Percentiles rank a stretch among this genome's conserved stretches.
These are phyloP conservation scores for Eucalyptus globulus DNA, from an alignment of 345 rosid genomes.

Conservation along the genomic window DNA sequence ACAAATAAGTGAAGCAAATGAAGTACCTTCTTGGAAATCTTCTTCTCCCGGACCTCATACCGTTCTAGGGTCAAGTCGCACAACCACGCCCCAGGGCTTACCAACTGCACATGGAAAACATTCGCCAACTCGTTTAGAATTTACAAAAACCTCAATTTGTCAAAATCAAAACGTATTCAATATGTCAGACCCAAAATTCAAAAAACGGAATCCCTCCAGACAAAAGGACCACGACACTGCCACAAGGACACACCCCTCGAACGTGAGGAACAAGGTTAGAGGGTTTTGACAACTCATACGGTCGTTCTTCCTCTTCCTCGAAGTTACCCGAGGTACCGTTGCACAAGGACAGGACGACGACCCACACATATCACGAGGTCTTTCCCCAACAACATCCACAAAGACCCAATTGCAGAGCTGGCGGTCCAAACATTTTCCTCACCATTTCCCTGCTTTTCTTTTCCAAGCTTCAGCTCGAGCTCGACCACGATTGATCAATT, in stretches of 20 bases:
- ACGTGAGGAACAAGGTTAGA: background rate
- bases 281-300: background rate
- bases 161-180: background rate
- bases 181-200: background rate
- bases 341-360: background rate
- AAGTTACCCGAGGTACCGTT: background rate
- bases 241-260: background rate
- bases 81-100: conserved; percentile 45
- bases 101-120: conserved; percentile 6
- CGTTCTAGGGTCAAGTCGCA: conserved; percentile 49
- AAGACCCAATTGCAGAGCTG: background rate
- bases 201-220: background rate
- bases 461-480: background rate
- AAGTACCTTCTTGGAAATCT: conserved; percentile 42
- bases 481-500: background rate
- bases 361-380: background rate
- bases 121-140: background rate
- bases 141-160: background rate
- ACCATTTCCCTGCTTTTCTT: background rate
- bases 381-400: background rate
- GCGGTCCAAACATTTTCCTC: background rate
- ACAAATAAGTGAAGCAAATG: background rate
- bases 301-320: background rate
- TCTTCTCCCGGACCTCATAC: conserved; percentile 52
- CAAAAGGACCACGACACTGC: background rate